Evolutionary conservation across 2,329 filamentous ascomycete genomes (phyloP).

Genomic region (Nigrospora sphaerica): DNA sequence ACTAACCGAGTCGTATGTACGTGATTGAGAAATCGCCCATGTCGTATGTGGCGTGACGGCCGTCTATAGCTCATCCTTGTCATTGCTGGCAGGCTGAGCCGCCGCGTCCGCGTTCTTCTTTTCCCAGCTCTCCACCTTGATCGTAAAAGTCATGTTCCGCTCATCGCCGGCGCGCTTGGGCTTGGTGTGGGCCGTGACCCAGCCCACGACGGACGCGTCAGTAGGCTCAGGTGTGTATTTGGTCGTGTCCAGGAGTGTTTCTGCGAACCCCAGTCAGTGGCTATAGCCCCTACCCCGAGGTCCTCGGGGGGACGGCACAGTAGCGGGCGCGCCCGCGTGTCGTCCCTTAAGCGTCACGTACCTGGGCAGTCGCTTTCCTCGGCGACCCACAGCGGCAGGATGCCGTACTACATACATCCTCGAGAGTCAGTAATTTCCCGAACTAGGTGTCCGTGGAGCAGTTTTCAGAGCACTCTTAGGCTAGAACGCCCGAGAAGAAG

Average conservation of each 20-base stretch:
- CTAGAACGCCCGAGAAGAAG: no score
- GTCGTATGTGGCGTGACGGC: no score
- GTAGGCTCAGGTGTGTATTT: slow-evolving; percentile 16
- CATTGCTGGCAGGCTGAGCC: slow-evolving; percentile 12
- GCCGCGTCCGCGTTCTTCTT: background rate
- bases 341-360: slow-evolving; percentile 12
- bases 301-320: no score
- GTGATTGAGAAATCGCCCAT: no score
- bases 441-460: no score
- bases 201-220: slow-evolving; percentile 20
- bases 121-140: slow-evolving; percentile 13
- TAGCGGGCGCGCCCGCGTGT: no score
- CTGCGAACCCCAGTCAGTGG: background rate
- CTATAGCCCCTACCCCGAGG: no score
- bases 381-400: slow-evolving; percentile 42
- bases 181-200: slow-evolving; percentile 20
- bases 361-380: slow-evolving; percentile 33
- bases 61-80: background rate
- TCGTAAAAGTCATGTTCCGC: slow-evolving; percentile 25
- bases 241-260: slow-evolving; percentile 10
- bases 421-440: no score
- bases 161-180: slow-evolving; percentile 11
- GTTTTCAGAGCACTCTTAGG: no score
- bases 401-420: no score
- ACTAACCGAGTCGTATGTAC: no score